These are phyloP conservation scores for Talaromyces rugulosus DNA, from an alignment of 2,329 filamentous ascomycete genomes.

Conservation along the genomic window DNA sequence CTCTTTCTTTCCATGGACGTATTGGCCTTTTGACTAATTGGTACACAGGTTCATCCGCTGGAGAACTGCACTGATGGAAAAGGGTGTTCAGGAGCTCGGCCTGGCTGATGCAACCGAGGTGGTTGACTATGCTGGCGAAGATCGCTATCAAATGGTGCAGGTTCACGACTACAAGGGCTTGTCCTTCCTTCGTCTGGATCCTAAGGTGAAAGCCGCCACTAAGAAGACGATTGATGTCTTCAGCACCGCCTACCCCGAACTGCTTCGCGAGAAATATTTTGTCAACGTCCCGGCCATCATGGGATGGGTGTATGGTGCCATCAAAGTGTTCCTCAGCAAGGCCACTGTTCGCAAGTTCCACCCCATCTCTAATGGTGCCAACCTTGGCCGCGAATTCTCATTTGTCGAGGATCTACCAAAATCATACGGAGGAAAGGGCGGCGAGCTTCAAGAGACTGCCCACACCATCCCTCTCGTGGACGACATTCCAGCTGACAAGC, in stretches of 20 bases:
- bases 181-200: conserved; percentile 78
- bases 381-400: conserved; percentile 58
- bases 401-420: conserved; percentile 65
- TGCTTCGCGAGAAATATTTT: conserved; percentile 88
- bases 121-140: conserved; percentile 56
- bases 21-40: neutral
- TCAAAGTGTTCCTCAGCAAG: conserved; percentile 70
- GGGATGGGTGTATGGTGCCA: conserved; percentile 76
- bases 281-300: conserved; percentile 89
- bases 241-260: conserved; percentile 79
- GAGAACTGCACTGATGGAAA: conserved; percentile 87
- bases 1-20: neutral
- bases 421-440: conserved; percentile 73
- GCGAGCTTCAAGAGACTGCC: conserved; percentile 41
- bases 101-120: conserved; percentile 68
- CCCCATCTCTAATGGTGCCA: conserved; percentile 68
- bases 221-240: conserved; percentile 79
- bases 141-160: conserved; percentile 87
- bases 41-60: conserved; percentile 74
- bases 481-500: conserved; percentile 18
- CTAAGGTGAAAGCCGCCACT: conserved; percentile 69
- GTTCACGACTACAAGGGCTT: conserved; percentile 90
- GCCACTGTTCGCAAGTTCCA: conserved; percentile 77
- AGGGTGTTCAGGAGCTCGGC: conserved; percentile 70
- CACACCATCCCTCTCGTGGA: conserved; percentile 26